Base-by-base conservation (phyloP, 2,329 filamentous ascomycete species). In the Penicillium janthinellum region DNA sequence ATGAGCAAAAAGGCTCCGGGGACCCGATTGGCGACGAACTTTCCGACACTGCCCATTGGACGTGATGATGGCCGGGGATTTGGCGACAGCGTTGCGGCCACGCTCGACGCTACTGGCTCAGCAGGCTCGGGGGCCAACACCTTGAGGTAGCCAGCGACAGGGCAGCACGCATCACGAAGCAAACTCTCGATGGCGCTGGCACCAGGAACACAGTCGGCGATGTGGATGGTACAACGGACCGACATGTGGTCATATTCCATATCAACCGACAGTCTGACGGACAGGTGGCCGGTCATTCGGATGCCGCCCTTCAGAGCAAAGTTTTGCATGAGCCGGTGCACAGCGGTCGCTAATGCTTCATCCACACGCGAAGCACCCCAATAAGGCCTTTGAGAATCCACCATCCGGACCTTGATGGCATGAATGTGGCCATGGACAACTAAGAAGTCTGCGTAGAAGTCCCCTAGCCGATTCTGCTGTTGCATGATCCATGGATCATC, bases 401-500 rank as follows among this genome's bases (percentile, higher is more conserved):
- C 0, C 81, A 84, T 84, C 68, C 89, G 91, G 0, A 88, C 85
- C 6, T 86, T 83, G 64, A 92, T 91, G 0, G 84, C 84, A 52
- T 83, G 83, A 15, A 93, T 83, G 37, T 82, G 74, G 1, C 89
- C 89, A 0, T 79, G 75, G n/a, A 92, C 79, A 4, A 92, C 77
- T 2, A 92, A 79, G 0, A 88, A 78, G 65, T 92, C 89, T 2
- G 90, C 91, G 73, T 88, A 90, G 70, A 87, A 92, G 71, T 92
- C 89, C 0, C 81, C 79, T 0, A 85, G 83, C 0, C 82, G 80
- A 62, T 90, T 84, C 71, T 83, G 90, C 69, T 91, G 86, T 69
- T 93, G 89, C 25, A 92, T 71, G 60, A 91, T 81, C 82, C 87
- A 91, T 0, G 88, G 84, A 2, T 79, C 78, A 0, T 81, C 70